A percentile compares a stretch with the other conserved stretches of the same genome.
Conservation (phyloP, 257 asterid genomes). For the Paulownia fortunei region DNA sequence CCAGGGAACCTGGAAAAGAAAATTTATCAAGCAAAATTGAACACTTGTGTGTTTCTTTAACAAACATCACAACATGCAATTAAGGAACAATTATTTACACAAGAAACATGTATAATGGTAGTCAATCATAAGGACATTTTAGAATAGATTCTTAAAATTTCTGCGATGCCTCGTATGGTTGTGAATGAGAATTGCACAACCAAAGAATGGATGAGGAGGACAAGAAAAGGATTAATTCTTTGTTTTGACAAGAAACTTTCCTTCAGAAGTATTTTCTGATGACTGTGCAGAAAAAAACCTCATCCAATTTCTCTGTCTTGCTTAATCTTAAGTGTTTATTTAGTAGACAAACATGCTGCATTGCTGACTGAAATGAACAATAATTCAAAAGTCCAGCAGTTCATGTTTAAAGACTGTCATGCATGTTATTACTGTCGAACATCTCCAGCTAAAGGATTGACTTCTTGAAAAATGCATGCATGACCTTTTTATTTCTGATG, state of each 20-base stretch:
- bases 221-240: neutral
- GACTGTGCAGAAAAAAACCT: too few relatives aligned
- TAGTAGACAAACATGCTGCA: neutral
- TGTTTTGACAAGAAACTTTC: neutral
- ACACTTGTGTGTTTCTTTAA: neutral
- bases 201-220: neutral
- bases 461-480: too few relatives aligned
- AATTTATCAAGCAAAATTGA: neutral
- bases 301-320: neutral
- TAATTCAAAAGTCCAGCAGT: neutral
- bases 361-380: neutral
- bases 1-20: constrained; percentile 68
- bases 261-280: neutral
- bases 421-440: too few relatives aligned
- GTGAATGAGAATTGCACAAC: neutral
- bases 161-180: neutral
- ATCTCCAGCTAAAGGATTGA: too few relatives aligned
- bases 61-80: neutral
- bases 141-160: neutral
- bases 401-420: too few relatives aligned
- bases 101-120: neutral
- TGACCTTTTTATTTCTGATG: too few relatives aligned
- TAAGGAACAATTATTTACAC: neutral
- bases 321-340: too few relatives aligned
- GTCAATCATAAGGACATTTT: neutral